phyloP scores from a whole-genome alignment of 2,329 filamentous ascomycete species.

The Fusarium citri region DNA sequence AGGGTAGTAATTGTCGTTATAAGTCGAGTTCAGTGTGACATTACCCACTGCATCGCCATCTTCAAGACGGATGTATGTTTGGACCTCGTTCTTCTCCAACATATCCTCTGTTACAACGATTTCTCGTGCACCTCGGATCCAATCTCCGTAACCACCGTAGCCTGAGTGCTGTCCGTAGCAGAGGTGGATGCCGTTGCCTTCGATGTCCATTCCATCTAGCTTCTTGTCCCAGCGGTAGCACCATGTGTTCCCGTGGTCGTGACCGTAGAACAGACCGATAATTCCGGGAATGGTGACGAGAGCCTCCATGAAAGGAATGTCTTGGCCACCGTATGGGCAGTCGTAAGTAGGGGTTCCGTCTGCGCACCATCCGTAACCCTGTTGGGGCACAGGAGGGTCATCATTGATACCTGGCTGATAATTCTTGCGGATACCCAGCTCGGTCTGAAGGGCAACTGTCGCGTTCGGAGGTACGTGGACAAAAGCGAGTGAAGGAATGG shows the following conservation, averaged over 20 bases:
- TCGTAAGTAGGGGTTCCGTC: slow-evolving; percentile 51
- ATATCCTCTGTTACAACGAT: slow-evolving; percentile 60
- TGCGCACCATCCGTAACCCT: slow-evolving; percentile 58
- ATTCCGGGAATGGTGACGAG: slow-evolving; percentile 66
- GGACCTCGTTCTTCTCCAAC: slow-evolving; percentile 56
- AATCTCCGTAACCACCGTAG: slow-evolving; percentile 76
- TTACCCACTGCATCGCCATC: slow-evolving; percentile 62
- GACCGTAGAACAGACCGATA: slow-evolving; percentile 70
- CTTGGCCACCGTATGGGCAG: slow-evolving; percentile 62
- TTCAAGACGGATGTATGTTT: slow-evolving; percentile 73
- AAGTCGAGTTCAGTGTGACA: slow-evolving; percentile 70
- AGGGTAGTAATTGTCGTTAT: slow-evolving; percentile 66
- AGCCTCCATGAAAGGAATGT: slow-evolving; percentile 72
- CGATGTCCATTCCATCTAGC: slow-evolving; percentile 49
- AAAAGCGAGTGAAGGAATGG: slow-evolving; percentile 60
- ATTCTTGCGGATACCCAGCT: slow-evolving; percentile 50
- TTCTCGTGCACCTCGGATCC: slow-evolving; percentile 70
- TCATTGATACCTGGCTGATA: slow-evolving; percentile 60
- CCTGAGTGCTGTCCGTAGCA: slow-evolving; percentile 75
- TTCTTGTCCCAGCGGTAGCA: slow-evolving; percentile 62
- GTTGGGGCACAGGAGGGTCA: slow-evolving; percentile 56
- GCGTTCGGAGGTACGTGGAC: slow-evolving; percentile 62
- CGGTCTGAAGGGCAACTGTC: slow-evolving; percentile 54
- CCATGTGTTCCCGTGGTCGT: slow-evolving; percentile 74
- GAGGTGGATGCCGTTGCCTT: slow-evolving; percentile 59